Evolutionary conservation across 768 basidiomycete genomes (phyloP).

Genomic region (Holtermannia corniformis): DNA sequence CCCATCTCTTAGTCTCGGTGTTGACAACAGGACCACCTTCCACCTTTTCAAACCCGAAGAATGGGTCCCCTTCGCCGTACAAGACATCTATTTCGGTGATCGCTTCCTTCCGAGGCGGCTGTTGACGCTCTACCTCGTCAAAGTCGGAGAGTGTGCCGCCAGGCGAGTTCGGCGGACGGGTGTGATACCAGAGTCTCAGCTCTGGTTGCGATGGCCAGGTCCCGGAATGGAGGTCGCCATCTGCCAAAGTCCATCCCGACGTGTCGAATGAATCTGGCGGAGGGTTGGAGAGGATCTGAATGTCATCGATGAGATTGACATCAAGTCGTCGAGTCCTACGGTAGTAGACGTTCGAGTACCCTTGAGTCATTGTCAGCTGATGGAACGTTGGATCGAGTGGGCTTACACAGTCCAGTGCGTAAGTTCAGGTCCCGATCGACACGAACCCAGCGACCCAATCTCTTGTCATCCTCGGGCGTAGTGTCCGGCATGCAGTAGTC

Average conservation of each 20-base stretch:
- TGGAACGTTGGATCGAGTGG: too few relatives aligned
- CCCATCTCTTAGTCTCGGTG: constrained; percentile 24
- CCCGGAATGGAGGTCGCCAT: constrained; percentile 58
- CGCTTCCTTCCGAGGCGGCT: constrained; percentile 47
- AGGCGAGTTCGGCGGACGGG: constrained; percentile 43
- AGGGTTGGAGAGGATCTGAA: constrained; percentile 55
- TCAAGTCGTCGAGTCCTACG: constrained; percentile 75
- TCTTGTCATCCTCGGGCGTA: constrained; percentile 62
- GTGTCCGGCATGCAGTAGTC: constrained; percentile 61
- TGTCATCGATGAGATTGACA: constrained; percentile 64
- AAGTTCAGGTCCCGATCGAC: constrained; percentile 71
- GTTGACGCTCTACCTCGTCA: not conserved
- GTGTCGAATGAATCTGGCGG: constrained; percentile 47
- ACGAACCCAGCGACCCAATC: constrained; percentile 68
- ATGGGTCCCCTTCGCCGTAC: constrained; percentile 71
- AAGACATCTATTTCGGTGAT: constrained; percentile 89
- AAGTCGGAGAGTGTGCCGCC: not conserved
- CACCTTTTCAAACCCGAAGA: constrained; percentile 76
- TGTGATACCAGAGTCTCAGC: constrained; percentile 70
- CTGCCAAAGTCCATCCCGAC: constrained; percentile 58
- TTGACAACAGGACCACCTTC: constrained; percentile 40
- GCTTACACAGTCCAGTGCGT: constrained; percentile 52
- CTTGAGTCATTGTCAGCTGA: constrained; percentile 3
- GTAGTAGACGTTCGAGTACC: constrained; percentile 63
- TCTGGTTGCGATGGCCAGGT: constrained; percentile 48